A percentile compares a stretch with the other conserved stretches of the same genome.
These are phyloP conservation scores for Penicillium psychrofluorescens DNA, from an alignment of 495 filamentous ascomycete species.

Conservation along the genomic window DNA sequence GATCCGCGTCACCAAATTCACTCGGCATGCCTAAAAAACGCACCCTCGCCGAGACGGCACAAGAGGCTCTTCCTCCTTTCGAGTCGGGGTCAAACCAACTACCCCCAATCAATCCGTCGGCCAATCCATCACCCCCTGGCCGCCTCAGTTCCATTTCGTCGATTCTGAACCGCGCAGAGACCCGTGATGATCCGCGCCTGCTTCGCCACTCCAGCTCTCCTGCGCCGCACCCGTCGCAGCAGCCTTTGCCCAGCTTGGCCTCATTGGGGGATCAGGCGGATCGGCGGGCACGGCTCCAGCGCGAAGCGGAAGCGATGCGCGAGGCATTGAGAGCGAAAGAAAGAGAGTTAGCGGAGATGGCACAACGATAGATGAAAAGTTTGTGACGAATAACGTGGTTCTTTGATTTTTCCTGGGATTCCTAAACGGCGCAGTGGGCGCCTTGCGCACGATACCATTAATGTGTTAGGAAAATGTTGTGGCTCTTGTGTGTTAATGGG, in stretches of 20 bases:
- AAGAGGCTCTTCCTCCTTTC: conserved; percentile 21
- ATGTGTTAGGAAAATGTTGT: no score
- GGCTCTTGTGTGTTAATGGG: no score
- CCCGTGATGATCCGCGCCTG: conserved; percentile 31
- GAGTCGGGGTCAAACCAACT: conserved; percentile 38
- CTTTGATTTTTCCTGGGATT: conserved; percentile 1
- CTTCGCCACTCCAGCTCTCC: conserved; percentile 24
- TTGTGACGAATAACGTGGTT: conserved; percentile 15
- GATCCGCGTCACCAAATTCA: conserved; percentile 33
- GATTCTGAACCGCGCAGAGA: conserved; percentile 55
- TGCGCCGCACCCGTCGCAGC: conserved; percentile 18
- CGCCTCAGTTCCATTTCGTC: conserved; percentile 74
- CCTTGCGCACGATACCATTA: conserved; percentile 21
- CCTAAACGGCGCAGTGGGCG: conserved; percentile 15
- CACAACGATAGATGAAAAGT: conserved; percentile 13
- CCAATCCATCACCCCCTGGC: conserved; percentile 33
- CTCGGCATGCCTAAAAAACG: conserved; percentile 37
- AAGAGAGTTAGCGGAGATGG: conserved; percentile 66
- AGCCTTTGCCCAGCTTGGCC: conserved; percentile 31
- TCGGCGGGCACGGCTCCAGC: conserved; percentile 56
- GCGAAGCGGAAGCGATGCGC: conserved; percentile 71
- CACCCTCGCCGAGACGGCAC: conserved; percentile 28
- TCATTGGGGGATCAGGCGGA: conserved; percentile 55
- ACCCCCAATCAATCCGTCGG: conserved; percentile 37
- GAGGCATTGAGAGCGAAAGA: conserved; percentile 70